A percentile compares a stretch with the other conserved stretches of the same genome.
Conservation (phyloP, 2,329 filamentous ascomycete species). For the Dactylellina cionopaga region DNA sequence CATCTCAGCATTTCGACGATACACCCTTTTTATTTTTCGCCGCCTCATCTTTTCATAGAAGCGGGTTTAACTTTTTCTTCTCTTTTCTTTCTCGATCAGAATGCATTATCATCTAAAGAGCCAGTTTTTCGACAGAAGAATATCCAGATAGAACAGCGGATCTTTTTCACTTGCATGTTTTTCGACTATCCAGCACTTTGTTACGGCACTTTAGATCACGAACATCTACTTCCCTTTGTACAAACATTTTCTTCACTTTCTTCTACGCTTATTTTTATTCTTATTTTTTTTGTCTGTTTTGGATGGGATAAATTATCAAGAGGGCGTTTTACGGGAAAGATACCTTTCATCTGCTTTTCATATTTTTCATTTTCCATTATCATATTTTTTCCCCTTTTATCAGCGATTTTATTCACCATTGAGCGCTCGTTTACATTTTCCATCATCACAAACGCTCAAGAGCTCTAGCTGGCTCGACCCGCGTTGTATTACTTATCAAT, state of each 20-base stretch:
- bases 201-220: conserved; percentile 52
- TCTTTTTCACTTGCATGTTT: conserved; percentile 26
- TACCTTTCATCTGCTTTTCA: conserved; percentile 51
- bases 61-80: not conserved
- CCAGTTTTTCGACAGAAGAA: conserved; percentile 35
- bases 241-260: conserved; percentile 47
- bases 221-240: conserved; percentile 42
- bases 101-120: conserved; percentile 32
- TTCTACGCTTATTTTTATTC: conserved; percentile 30
- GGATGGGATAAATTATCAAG: conserved; percentile 54
- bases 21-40: conserved; percentile 8
- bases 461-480: conserved; percentile 49
- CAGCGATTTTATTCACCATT: conserved; percentile 41
- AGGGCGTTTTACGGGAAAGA: conserved; percentile 55
- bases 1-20: conserved; percentile 2
- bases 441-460: conserved; percentile 50
- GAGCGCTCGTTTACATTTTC: conserved; percentile 50
- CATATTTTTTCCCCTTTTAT: conserved; percentile 37
- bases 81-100: conserved; percentile 13
- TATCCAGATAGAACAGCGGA: conserved; percentile 52
- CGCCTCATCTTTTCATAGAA: conserved; percentile 1
- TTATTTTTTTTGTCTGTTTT: conserved; percentile 38
- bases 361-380: conserved; percentile 38
- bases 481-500: conserved; percentile 28
- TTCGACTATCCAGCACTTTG: conserved; percentile 36